These are phyloP conservation scores for Dactylellina leptospora DNA, from an alignment of 2,329 filamentous ascomycete species.

Conservation along the genomic window DNA sequence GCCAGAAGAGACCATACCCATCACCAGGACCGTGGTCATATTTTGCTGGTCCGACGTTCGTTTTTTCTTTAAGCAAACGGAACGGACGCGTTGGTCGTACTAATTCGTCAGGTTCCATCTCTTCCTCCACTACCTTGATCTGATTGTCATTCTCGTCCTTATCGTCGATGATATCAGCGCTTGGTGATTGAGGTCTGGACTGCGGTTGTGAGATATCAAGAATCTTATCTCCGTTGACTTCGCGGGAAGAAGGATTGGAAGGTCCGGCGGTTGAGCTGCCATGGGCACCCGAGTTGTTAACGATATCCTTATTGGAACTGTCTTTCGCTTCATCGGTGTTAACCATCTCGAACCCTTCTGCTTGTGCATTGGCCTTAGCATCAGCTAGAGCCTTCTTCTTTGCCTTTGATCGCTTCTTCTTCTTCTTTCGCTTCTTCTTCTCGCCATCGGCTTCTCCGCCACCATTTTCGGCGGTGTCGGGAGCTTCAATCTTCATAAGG, in stretches of 20 bases:
- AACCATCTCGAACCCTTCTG: constrained; percentile 40
- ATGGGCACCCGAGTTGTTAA: constrained; percentile 26
- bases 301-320: constrained; percentile 2
- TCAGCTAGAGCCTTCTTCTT: constrained; percentile 28
- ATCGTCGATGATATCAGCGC: background rate
- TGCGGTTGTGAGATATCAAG: constrained; percentile 11
- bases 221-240: constrained; percentile 17
- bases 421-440: constrained; percentile 36
- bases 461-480: constrained; percentile 20
- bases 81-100: constrained; percentile 29
- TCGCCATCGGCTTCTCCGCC: constrained; percentile 4
- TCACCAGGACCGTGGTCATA: constrained; percentile 61
- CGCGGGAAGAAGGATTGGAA: constrained; percentile 21
- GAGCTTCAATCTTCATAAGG: constrained; percentile 41
- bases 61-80: constrained; percentile 32
- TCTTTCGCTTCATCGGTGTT: constrained; percentile 28
- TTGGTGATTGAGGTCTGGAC: constrained; percentile 20
- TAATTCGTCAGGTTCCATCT: constrained; percentile 29
- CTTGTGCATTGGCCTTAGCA: constrained; percentile 14
- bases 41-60: constrained; percentile 58
- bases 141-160: constrained; percentile 14
- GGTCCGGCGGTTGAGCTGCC: constrained; percentile 36
- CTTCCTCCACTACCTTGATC: constrained; percentile 5
- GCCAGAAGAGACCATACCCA: constrained; percentile 75
- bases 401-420: constrained; percentile 30